Base-by-base conservation (phyloP, 2,329 filamentous ascomycete genomes). In the Bimuria novae-zelandiae region DNA sequence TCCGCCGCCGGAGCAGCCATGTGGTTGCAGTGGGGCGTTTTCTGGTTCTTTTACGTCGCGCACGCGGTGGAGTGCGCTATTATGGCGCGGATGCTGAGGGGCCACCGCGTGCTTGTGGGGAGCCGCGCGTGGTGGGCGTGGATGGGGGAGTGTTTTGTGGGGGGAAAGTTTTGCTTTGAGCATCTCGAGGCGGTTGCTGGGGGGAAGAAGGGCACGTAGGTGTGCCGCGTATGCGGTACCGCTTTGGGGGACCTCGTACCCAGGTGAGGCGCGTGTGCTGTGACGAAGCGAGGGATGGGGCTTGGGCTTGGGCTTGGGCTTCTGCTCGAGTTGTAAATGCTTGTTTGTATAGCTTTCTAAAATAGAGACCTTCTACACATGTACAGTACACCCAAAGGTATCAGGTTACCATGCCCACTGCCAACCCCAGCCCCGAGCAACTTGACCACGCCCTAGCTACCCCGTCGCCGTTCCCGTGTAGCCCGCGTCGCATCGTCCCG, bases 81-180 rank as follows among this genome's bases (percentile, higher is more conserved):
- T 2, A 66, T 68, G 19, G 54, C 57, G 4, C 57, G 52, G 41
- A 49, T 56, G 17, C 29, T 67, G 35, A 52, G 39, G 0, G 51
- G 51, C 22, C 58, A 63, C 33, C 60, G 65, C 0, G 53, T 68
- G 1, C 44, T 54, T n/a, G 39, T 59, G 1, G 11, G 45, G 11
- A 64, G 62, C 29, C 17, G 30, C 3, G 51, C 55, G 10, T 66
- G 65, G 63, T 60, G 47, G 39, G 60, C 66, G 46, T 66, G 64
- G 64, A 55, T 67, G 21, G 61, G 37, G 1, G 67, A 63, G 21
- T 65, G 65, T 45, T 68, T 63, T 41, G 49, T 66, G 1, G 63
- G 64, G 0, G 63, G 65, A 1, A 52, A 60, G 46, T 66, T 59
- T 40, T 60, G 58, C 33, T 64, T 59, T 14, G 50, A 60, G 39